Conservation (phyloP, 495 filamentous ascomycete species). For the Evansstolkia leycettana region DNA sequence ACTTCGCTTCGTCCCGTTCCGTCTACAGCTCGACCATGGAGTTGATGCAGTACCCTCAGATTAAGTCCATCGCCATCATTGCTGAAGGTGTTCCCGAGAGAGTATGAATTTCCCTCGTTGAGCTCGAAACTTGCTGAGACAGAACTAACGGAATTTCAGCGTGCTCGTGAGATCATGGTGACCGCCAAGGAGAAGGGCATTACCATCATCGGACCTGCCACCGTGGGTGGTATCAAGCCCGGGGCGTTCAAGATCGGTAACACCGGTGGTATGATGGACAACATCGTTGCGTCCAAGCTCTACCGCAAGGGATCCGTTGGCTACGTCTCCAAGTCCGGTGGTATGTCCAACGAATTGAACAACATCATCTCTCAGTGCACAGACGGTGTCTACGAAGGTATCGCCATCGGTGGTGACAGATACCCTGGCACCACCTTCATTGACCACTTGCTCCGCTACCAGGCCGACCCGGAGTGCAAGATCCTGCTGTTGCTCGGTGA, state of each 20-base stretch:
- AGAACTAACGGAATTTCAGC: slow-evolving; percentile 35
- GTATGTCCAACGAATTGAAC: slow-evolving; percentile 99
- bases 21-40: slow-evolving; percentile 98
- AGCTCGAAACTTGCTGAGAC: not conserved
- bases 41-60: slow-evolving; percentile 93
- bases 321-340: slow-evolving; percentile 99
- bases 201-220: slow-evolving; percentile 96
- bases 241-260: slow-evolving; percentile 99
- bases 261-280: slow-evolving; percentile 99
- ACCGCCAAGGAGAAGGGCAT: slow-evolving; percentile 95
- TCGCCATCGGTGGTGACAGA: slow-evolving; percentile 96
- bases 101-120: slow-evolving; percentile 32
- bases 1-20: slow-evolving; percentile 96
- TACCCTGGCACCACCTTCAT: slow-evolving; percentile 99
- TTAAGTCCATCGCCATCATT: slow-evolving; percentile 97
- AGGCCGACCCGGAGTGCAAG: slow-evolving; percentile 93
- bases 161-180: slow-evolving; percentile 93
- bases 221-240: slow-evolving; percentile 98
- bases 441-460: slow-evolving; percentile 90
- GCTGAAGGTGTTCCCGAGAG: slow-evolving; percentile 98
- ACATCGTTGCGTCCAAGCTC: slow-evolving; percentile 99
- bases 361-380: slow-evolving; percentile 95
- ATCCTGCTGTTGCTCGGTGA: slow-evolving; percentile 92
- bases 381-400: slow-evolving; percentile 97
- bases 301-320: slow-evolving; percentile 98